Base-by-base conservation (phyloP, 1,139 yeast species). In the Kurtzmaniella quercitrusa region DNA sequence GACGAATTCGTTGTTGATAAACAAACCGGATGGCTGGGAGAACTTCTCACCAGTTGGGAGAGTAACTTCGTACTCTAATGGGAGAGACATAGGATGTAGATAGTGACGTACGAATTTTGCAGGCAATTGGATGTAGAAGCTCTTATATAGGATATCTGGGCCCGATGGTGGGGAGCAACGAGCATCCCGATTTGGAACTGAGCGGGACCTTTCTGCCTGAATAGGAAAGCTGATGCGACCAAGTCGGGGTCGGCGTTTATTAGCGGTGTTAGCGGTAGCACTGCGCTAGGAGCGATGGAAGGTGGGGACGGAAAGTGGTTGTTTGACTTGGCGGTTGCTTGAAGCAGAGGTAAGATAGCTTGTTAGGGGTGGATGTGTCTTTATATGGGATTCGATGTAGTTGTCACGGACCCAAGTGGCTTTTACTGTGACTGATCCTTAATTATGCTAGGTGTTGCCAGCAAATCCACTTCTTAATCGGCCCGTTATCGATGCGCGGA, bases 1-100 rank as follows among this genome's bases (percentile, higher is more conserved):
- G 49, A 85, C 84, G 58, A 83, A 88, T 62, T 86, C 87, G 61
- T 85, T 85, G 71, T 86, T 83, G 62, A 88, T 85, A 73, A 86
- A 87, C 57, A 88, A 72, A 46, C 95, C 95, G 15, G 85, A 70
- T 50, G 95, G 96, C 62, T 86, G 71, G 63, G 71, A 44, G 60
- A 72, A 78, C 42, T 68, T 68, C 44, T 63, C 57, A 41, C 86
- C 86, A 47, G 75, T 77, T 42, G 86, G 85, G 52, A 81, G 67
- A 4, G 70, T 65, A 48, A 81, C 69, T 46, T 73, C 73, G 54
- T 63, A 59, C 55, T 59, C 60, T 52, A 72, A 65, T 37, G 73
- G 70, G 44, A 64, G 53, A n/a, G 66, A 55, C 68, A 63, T 63
- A n/a, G 16, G 14, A n/a, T 27, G 31, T 7, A 27, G 12, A 27